These are phyloP conservation scores for Bretschneidera sinensis DNA, from an alignment of 345 rosid genomes.

Conservation along the genomic window DNA sequence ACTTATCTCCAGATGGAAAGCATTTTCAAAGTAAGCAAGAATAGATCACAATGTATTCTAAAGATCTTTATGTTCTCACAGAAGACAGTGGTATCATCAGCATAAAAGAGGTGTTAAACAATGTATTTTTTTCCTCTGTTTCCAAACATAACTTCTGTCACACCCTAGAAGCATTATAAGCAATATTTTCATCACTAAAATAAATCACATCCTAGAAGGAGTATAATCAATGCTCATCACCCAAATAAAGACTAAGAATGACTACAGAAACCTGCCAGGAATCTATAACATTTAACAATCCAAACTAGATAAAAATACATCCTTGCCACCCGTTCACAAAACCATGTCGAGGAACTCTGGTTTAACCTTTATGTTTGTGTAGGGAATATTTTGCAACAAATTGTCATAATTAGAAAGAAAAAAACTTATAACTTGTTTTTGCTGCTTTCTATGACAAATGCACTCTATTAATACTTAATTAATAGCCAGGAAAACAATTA, in stretches of 20 bases:
- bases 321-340: background rate
- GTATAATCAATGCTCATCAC: background rate
- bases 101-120: no score
- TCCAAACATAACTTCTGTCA: background rate
- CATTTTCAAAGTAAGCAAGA: no score
- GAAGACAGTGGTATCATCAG: no score
- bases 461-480: background rate
- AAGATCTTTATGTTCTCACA: no score
- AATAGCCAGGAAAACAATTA: background rate
- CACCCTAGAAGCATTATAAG: background rate
- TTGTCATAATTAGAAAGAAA: no score
- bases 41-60: no score
- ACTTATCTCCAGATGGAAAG: no score
- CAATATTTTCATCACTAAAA: background rate
- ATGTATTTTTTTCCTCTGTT: background rate
- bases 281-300: background rate
- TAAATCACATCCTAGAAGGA: background rate
- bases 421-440: no score
- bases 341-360: background rate
- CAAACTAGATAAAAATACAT: background rate
- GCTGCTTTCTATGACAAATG: background rate
- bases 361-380: background rate
- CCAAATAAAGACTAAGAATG: background rate
- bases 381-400: no score
- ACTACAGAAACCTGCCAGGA: background rate